Percentiles rank a stretch among this genome's conserved stretches.
Evolutionary conservation across 129 eudicot genomes (phyloP).

Genomic region (Flaveria bidentis): DNA sequence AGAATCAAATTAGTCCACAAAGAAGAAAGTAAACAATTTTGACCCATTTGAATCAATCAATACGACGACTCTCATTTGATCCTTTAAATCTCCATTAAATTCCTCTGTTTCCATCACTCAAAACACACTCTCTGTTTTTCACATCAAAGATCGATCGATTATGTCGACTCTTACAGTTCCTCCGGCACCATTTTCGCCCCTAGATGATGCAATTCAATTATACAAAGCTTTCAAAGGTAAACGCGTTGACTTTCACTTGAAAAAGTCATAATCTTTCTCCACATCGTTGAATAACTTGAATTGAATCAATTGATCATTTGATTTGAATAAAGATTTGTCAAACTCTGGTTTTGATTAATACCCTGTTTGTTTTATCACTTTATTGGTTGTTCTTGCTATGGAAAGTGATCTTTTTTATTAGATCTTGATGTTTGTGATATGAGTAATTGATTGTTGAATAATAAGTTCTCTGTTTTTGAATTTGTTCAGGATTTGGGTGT

Average conservation of each 20-base stretch:
- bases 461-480: neutral
- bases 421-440: neutral
- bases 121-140: slow-evolving; percentile 16
- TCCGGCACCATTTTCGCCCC: slow-evolving; percentile 35
- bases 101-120: neutral
- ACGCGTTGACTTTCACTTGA: slow-evolving; percentile 1
- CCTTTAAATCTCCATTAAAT: neutral
- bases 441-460: neutral
- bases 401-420: neutral
- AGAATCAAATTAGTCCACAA: neutral
- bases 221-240: slow-evolving; percentile 54
- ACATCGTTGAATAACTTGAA: neutral
- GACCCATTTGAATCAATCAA: neutral
- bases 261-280: neutral
- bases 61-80: neutral
- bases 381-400: neutral
- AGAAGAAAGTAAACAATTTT: neutral
- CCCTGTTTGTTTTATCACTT: neutral
- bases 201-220: slow-evolving; percentile 49
- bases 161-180: slow-evolving; percentile 50
- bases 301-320: neutral
- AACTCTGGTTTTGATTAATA: slow-evolving; percentile 11
- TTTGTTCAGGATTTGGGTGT: slow-evolving; percentile 48
- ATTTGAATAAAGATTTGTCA: slow-evolving; percentile 19
- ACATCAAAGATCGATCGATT: neutral